Base-by-base conservation (phyloP, 2,329 filamentous ascomycete species). In the Cladosporium cucumerinum region DNA sequence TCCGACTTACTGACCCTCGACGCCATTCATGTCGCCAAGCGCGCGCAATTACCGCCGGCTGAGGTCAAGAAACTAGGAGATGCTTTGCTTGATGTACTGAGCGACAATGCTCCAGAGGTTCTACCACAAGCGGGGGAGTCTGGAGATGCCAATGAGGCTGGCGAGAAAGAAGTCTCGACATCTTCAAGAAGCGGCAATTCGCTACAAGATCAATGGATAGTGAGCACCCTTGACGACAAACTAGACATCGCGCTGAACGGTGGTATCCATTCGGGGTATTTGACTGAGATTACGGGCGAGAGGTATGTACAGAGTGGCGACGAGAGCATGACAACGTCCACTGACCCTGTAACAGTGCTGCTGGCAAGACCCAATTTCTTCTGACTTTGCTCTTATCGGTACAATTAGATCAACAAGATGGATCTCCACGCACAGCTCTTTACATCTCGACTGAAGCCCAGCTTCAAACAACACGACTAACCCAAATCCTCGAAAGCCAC, bases 391-490 rank as follows among this genome's bases (percentile, higher is more conserved):
- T 96, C 52, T 87, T 98, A 36, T 85, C 93, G 34, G 89, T 89
- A 18, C 95, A 99, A 77, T 88, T 98, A 5, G 23, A 49, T 14
- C 7, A 18, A 18, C 3, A 39, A 21, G 23, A 57, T 57, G 36
- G 61, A 83, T 49, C 92, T 92, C 6, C 83, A 43, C 87, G 87
- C 66, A 85, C 87, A n/a, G 89, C 92, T 0, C 84, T 99, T 39
- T 99, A 99, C 82, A 91, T 99, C 72, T 96, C 93, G 1, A 98
- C 95, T 51, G 95, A 99, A 79, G 89, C 92, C 0, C 84, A 91
- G 0, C 85, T 99, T 1, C 88, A 93, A 23, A 98, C 94, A 6
- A 86, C 81, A 2, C 91, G 95, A 23, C 86, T 99, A 0, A 80
- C 87, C 0, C 93, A 98, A 77, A 87, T 99, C 68, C 85, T 97